Evolutionary conservation across 2,329 filamentous ascomycete species (phyloP).

Genomic region (Microdochium nivale): DNA sequence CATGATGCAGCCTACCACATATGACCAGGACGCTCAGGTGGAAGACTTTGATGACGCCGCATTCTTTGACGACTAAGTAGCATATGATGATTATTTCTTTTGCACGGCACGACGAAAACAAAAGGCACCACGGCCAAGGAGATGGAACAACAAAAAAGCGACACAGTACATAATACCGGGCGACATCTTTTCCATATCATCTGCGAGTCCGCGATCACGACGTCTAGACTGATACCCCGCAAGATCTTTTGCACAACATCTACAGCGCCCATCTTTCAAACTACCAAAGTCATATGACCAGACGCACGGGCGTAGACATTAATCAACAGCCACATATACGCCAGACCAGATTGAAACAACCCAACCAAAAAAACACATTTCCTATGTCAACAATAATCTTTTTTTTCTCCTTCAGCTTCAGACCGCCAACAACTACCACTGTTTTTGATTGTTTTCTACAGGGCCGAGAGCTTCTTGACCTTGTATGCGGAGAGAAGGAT

Average conservation of each 20-base stretch:
- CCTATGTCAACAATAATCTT: neutral
- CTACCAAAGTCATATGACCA: neutral
- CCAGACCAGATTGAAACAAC: neutral
- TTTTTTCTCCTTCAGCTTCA: neutral
- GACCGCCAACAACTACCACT: no score
- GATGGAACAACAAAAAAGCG: neutral
- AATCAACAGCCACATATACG: neutral
- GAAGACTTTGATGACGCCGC: conserved; percentile 52
- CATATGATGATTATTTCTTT: neutral
- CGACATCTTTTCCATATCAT: neutral
- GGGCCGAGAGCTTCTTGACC: no score
- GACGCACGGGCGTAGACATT: no score
- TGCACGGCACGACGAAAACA: neutral
- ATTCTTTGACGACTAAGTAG: conserved; percentile 41
- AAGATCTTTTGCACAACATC: conserved; percentile 3
- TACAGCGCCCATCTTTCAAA: neutral
- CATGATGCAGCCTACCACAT: conserved; percentile 49
- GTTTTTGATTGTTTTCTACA: no score
- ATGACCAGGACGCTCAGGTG: conserved; percentile 52
- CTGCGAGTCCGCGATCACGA: conserved; percentile 1
- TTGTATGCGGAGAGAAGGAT: no score
- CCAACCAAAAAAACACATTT: neutral
- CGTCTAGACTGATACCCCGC: conserved; percentile 16
- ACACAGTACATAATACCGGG: neutral
- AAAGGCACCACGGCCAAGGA: neutral